A percentile compares a stretch with the other conserved stretches of the same genome.
Conservation (phyloP, 2,329 filamentous ascomycete genomes). For the Didymellaceae sp. region DNA sequence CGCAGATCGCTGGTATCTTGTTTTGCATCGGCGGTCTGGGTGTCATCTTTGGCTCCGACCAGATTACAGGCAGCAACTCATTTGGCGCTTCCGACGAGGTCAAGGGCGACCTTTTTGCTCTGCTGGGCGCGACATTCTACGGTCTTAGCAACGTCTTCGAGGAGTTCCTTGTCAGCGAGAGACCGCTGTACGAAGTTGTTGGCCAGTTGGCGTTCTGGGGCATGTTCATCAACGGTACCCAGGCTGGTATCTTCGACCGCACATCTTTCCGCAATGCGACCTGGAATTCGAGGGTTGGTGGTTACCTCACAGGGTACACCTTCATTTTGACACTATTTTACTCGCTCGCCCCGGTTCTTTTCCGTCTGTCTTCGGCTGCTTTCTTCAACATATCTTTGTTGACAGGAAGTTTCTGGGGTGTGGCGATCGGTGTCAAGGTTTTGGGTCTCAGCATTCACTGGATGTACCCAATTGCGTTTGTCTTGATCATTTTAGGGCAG, state of each 20-base stretch:
- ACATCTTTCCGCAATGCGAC: constrained; percentile 62
- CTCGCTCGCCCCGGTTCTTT: constrained; percentile 80
- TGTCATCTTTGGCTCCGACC: constrained; percentile 83
- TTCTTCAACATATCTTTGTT: constrained; percentile 97
- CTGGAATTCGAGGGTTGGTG: constrained; percentile 64
- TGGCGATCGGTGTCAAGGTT: constrained; percentile 87
- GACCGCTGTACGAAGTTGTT: constrained; percentile 90
- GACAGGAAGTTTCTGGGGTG: constrained; percentile 96
- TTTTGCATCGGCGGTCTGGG: constrained; percentile 92
- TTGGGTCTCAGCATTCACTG: constrained; percentile 83
- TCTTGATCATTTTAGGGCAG: constrained; percentile 85
- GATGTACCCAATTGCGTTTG: constrained; percentile 95
- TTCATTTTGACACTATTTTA: constrained; percentile 86
- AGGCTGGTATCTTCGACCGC: constrained; percentile 92
- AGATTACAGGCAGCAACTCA: constrained; percentile 77
- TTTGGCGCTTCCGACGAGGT: constrained; percentile 73
- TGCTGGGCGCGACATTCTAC: constrained; percentile 89
- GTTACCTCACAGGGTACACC: constrained; percentile 91
- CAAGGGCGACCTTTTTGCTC: constrained; percentile 91
- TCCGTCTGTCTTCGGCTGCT: constrained; percentile 87
- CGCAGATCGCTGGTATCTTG: constrained; percentile 85
- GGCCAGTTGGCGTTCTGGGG: constrained; percentile 89
- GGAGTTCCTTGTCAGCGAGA: constrained; percentile 88
- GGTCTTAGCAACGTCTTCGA: constrained; percentile 90
- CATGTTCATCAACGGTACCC: constrained; percentile 87